Percentiles rank a stretch among this genome's conserved stretches.
These are phyloP conservation scores for Lachnellula subtilissima DNA, from an alignment of 2,329 filamentous ascomycete genomes.

Conservation along the genomic window DNA sequence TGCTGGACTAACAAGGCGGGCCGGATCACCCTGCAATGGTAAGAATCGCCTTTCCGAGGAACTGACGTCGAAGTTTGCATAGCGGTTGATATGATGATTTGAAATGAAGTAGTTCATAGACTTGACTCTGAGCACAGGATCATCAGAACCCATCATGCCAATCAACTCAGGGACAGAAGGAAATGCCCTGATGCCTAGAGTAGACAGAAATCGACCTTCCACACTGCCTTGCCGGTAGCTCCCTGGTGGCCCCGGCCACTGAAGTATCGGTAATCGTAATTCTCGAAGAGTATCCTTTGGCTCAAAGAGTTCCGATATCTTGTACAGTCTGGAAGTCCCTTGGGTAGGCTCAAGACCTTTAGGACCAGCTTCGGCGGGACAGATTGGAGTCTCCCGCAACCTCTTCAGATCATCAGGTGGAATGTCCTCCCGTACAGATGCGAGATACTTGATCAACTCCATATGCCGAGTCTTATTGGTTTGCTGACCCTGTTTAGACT, in stretches of 20 bases:
- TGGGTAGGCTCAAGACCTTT: constrained; percentile 49
- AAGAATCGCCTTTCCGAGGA: constrained; percentile 57
- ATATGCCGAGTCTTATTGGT: constrained; percentile 77
- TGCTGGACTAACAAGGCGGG: constrained; percentile 63
- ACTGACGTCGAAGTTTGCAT: constrained; percentile 59
- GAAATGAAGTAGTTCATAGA: constrained; percentile 78
- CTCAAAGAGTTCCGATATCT: constrained; percentile 74
- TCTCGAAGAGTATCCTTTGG: constrained; percentile 66
- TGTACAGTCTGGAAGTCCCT: constrained; percentile 55
- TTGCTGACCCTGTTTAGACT: constrained; percentile 42
- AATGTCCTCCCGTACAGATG: constrained; percentile 86
- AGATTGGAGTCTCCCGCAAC: constrained; percentile 72
- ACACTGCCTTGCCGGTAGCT: constrained; percentile 58
- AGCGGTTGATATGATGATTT: constrained; percentile 74
- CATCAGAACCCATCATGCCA: constrained; percentile 65
- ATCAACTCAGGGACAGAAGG: constrained; percentile 73
- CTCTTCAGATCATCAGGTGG: constrained; percentile 75
- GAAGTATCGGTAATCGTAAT: constrained; percentile 69
- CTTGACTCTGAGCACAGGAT: constrained; percentile 56
- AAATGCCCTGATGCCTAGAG: constrained; percentile 66
- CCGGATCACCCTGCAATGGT: constrained; percentile 64
- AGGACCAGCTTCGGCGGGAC: constrained; percentile 67
- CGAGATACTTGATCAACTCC: constrained; percentile 89
- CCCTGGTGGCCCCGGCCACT: constrained; percentile 68
- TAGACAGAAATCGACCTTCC: constrained; percentile 70